These are phyloP conservation scores for Chytriomyces hyalinus DNA, from an alignment of 192 early-diverging fungal genomes.

Conservation along the genomic window DNA sequence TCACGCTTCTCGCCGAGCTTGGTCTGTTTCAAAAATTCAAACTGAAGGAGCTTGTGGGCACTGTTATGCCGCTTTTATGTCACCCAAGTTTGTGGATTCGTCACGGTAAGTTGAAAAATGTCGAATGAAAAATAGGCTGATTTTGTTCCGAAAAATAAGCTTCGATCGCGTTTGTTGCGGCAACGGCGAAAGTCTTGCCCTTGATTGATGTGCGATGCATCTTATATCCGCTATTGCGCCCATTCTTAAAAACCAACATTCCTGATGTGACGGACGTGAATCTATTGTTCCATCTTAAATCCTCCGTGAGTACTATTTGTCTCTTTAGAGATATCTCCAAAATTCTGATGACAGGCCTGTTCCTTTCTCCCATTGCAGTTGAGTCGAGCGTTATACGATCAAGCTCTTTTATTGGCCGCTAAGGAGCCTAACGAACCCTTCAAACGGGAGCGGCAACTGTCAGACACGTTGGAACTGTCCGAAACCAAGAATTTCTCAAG, in stretches of 20 bases:
- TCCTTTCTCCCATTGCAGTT: constrained; percentile 25
- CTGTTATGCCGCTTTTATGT: constrained; percentile 73
- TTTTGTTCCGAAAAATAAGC: constrained; percentile 44
- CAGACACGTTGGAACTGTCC: constrained; percentile 1
- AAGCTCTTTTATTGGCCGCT: constrained; percentile 61
- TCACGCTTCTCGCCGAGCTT: constrained; percentile 78
- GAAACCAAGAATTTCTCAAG: constrained; percentile 3
- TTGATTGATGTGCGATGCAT: constrained; percentile 77
- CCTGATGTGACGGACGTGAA: constrained; percentile 65
- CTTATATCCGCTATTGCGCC: constrained; percentile 72
- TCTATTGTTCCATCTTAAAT: constrained; percentile 70
- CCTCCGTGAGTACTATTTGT: constrained; percentile 58
- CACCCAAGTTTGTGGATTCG: constrained; percentile 86
- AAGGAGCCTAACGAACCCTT: constrained; percentile 27
- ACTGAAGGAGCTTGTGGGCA: constrained; percentile 74
- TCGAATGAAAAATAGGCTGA: not conserved
- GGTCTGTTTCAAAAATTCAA: constrained; percentile 78
- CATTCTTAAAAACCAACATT: constrained; percentile 71
- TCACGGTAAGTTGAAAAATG: constrained; percentile 56
- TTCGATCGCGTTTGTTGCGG: constrained; percentile 73
- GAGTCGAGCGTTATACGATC: constrained; percentile 63
- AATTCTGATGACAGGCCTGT: not conserved
- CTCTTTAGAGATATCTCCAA: not conserved
- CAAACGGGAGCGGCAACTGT: not conserved
- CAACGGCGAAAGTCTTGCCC: constrained; percentile 65